These are phyloP conservation scores for Dothistroma septosporum DNA, from an alignment of 2,329 filamentous ascomycete species.

Conservation along the genomic window DNA sequence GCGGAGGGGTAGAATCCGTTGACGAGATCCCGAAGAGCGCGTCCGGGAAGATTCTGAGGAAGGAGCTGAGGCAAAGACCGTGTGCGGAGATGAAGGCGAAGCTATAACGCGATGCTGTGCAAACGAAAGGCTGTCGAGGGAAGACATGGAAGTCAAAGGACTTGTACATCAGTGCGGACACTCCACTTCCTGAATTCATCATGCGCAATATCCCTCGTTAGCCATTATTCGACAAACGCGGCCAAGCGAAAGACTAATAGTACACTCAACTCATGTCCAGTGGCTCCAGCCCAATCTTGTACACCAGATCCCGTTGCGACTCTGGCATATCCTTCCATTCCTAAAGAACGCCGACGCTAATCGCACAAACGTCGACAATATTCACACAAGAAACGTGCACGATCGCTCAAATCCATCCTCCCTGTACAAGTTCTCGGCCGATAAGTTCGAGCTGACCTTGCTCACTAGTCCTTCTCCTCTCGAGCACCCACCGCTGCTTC, in stretches of 20 bases:
- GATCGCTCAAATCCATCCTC: conserved; percentile 40
- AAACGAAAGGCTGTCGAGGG: too few relatives aligned
- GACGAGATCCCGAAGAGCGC: conserved; percentile 57
- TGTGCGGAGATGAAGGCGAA: conserved; percentile 2
- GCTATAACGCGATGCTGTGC: background rate
- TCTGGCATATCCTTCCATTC: background rate
- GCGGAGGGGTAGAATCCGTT: conserved; percentile 56
- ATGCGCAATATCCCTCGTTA: background rate
- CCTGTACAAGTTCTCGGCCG: conserved; percentile 60
- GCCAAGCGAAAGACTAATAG: background rate
- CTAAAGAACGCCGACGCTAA: conserved; percentile 2
- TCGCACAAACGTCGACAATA: background rate
- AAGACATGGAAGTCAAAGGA: too few relatives aligned
- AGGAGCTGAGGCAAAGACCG: conserved; percentile 28
- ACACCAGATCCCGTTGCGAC: background rate
- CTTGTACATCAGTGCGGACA: too few relatives aligned
- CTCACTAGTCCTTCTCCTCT: conserved; percentile 62
- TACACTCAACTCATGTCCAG: background rate
- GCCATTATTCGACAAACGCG: background rate
- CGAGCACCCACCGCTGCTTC: conserved; percentile 62
- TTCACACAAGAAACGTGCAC: background rate
- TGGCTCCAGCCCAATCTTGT: background rate
- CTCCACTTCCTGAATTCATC: background rate
- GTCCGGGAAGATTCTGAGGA: conserved; percentile 56
- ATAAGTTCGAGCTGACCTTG: conserved; percentile 62